Evolutionary conservation across 2,329 filamentous ascomycete species (phyloP), one percentile per base, ranked within the genome.

Genomic region (Colletotrichum musicola): DNA sequence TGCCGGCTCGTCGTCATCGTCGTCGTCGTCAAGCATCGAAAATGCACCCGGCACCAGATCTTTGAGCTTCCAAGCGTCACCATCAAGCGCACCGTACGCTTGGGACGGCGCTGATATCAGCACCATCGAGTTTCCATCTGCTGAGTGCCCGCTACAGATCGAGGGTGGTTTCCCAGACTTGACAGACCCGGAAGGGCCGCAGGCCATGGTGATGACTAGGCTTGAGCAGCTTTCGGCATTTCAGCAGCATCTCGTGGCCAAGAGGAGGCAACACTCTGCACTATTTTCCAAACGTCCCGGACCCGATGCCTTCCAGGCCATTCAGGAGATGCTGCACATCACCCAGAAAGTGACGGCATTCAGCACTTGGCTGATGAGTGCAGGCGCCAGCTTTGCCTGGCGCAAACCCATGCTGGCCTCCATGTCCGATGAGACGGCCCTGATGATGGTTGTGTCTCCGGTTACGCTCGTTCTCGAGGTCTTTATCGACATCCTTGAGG

Each of bases 391-490:
- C 2, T 66, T 66, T n/a, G 57, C 63, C 42, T 66, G 40, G 9
- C 56, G 63, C 40, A 66, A 25, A 5, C 63, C 42, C n/a, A 66
- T 55, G 56, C 49, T 66, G 40, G 35, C 46, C 30, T 50, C 56
- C 42, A 66, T 66, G 56, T 46, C 63, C 10, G 63, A 66, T 22
- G 63, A 66, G 20, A 66, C 63, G 5, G 57, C 57, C 1, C 13
- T 54, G n/a, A 66, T 66, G 63, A 61, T 66, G 57, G 50, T 62
- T 12, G 42, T 66, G 25, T 54, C 57, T 16, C 63, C 63, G 10
- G 63, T 40, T 9, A 66, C 57, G 25, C 35, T 66, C 47, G 63
- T 66, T 7, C 47, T 66, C 18, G 63, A 66, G 5, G 49, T 61
- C 14, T 66, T 66, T 16, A 27, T 47, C 18, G 63, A 66, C 7